Percentiles rank a stretch among this genome's conserved stretches.
Evolutionary conservation across 768 basidiomycete genomes (phyloP).

Genomic region (Chalciporus pseudorubinellus): DNA sequence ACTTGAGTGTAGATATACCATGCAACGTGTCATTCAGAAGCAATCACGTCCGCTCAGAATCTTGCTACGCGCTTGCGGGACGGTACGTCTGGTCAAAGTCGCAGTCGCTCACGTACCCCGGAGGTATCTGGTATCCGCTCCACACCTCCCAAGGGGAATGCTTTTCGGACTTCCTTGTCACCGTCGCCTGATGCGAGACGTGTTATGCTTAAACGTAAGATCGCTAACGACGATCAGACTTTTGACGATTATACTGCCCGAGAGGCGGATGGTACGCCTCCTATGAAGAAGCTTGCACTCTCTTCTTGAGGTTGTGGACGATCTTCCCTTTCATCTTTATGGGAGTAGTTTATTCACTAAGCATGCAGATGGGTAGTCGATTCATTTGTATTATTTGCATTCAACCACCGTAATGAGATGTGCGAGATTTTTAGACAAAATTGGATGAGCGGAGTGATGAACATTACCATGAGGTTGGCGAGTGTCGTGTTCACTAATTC

Average conservation of each 20-base stretch:
- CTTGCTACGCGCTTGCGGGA: conserved; percentile 67
- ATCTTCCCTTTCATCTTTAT: conserved; percentile 26
- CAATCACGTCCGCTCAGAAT: conserved; percentile 57
- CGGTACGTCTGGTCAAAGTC: conserved; percentile 44
- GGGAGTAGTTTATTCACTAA: conserved; percentile 32
- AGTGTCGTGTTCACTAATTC: no score
- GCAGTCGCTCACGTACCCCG: conserved; percentile 78
- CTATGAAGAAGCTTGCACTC: conserved; percentile 65
- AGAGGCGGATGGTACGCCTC: conserved; percentile 54
- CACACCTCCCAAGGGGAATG: conserved; percentile 37
- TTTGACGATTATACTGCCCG: conserved; percentile 30
- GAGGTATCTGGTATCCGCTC: conserved; percentile 43
- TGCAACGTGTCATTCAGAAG: conserved; percentile 92
- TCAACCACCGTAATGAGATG: conserved; percentile 15
- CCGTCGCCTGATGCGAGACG: conserved; percentile 53
- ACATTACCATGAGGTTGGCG: neutral
- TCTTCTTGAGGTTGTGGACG: conserved; percentile 24
- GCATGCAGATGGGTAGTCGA: conserved; percentile 14
- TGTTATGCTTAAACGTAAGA: conserved; percentile 74
- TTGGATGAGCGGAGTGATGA: neutral
- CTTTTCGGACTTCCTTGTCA: conserved; percentile 41
- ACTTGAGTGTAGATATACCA: conserved; percentile 70
- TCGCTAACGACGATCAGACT: conserved; percentile 46
- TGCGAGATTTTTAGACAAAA: neutral
- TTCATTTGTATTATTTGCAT: conserved; percentile 28